Evolutionary conservation across 306 rosid species (phyloP), one percentile per base, ranked within the genome.

Genomic region (Corylus americana): DNA sequence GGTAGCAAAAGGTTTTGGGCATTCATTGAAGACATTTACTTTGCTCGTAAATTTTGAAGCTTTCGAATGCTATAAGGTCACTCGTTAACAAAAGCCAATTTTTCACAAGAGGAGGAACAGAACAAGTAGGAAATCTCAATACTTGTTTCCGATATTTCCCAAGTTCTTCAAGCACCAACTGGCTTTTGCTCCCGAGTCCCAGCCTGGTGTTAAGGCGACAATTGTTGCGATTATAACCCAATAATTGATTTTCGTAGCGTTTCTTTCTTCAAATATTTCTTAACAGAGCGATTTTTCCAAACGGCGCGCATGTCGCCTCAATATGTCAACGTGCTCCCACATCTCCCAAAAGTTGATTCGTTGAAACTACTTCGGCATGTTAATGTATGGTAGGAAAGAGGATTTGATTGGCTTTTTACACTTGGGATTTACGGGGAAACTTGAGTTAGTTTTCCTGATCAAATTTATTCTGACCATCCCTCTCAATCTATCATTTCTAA

Each of bases 21-120:
- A 63, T 70, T 48, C 73, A 81, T 75, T 5, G 85, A 81, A 77
- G 74, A 69, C 93, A 90, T 86, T 80, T 47, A 58, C n/a, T 31
- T 54, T 73, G 76, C 55, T 72, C 18, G 50, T 8, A 49, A 75
- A 48, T 2, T 49, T 25, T 5, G 45, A 70, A 45, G 69, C 69
- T 62, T 62, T 62, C 44, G 10, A 62, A 62, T 31, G 25, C 45
- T 18, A 16, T 42, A 11, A 4, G 66, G 27, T n/a, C 62, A 55
- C 48, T 4, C 18, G 70, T 35, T 64, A 37, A 64, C 48, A 3
- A 64, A 17, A 64, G 11, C 17, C 31, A 44, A 42, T 18, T 67
- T n/a, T 67, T 9, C 11, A n/a, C 49, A 4, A 59, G 16, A 25
- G 10, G 39, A 39, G 11, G 16, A 68, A 4, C 50, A 9, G 7